Percentiles rank a stretch among this genome's conserved stretches.
phyloP scores from a whole-genome alignment of 2,329 filamentous ascomycete species.

The Talaromyces sp. region DNA sequence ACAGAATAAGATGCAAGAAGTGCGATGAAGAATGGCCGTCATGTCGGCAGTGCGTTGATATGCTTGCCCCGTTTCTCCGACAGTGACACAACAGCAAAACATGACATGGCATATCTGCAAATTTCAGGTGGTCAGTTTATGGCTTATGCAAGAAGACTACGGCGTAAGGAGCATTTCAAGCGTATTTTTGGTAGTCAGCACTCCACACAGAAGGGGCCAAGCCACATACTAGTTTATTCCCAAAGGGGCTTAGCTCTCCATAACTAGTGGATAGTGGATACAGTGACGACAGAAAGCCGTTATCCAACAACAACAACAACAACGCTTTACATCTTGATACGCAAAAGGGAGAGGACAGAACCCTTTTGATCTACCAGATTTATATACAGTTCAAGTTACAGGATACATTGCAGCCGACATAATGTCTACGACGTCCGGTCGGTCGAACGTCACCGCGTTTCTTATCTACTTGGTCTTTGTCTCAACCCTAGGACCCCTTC shows the following conservation, averaged over 20 bases:
- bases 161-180: conserved; percentile 1
- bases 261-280: no score
- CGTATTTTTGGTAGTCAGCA: conserved; percentile 5
- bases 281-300: no score
- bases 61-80: conserved; percentile 22
- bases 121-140: neutral
- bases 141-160: neutral
- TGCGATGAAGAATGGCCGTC: conserved; percentile 32
- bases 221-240: no score
- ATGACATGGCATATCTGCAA: neutral
- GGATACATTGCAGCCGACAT: neutral
- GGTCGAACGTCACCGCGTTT: conserved; percentile 59
- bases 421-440: conserved; percentile 4
- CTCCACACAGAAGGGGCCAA: no score
- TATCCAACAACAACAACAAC: neutral
- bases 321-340: neutral
- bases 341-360: no score
- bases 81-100: neutral
- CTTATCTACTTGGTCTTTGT: conserved; percentile 70
- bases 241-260: no score
- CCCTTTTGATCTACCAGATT: neutral
- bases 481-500: conserved; percentile 78
- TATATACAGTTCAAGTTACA: neutral
- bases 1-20: conserved; percentile 28
- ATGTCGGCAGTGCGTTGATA: conserved; percentile 31